Percentiles rank a stretch among this genome's conserved stretches.
These are phyloP conservation scores for Hepatocystis sp. DNA, from an alignment of 169 alveolate species.

Conservation along the genomic window DNA sequence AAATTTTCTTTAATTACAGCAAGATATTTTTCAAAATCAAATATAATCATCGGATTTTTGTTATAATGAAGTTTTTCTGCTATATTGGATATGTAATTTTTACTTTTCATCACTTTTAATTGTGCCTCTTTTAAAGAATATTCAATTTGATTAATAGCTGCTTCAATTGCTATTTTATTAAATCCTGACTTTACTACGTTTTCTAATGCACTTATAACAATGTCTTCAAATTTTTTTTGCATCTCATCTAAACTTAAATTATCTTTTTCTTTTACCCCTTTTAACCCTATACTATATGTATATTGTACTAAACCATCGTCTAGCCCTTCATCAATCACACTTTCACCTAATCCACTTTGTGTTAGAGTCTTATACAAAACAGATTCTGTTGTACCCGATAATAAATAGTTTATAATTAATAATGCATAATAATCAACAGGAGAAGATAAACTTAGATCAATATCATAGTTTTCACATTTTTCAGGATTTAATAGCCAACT, in stretches of 20 bases:
- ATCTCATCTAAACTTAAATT: neutral
- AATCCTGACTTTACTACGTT: slow-evolving; percentile 80
- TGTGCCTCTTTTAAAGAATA: slow-evolving; percentile 80
- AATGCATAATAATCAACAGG: slow-evolving; percentile 63
- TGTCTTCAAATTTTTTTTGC: neutral
- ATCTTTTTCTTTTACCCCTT: slow-evolving; percentile 69
- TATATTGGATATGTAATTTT: slow-evolving; percentile 51
- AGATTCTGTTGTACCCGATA: slow-evolving; percentile 51
- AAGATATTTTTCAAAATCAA: slow-evolving; percentile 56
- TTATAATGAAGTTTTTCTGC: slow-evolving; percentile 48
- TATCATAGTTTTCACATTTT: slow-evolving; percentile 11
- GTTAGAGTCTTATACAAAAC: slow-evolving; percentile 66
- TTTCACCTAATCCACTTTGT: slow-evolving; percentile 80
- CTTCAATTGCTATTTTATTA: slow-evolving; percentile 83
- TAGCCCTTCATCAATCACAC: slow-evolving; percentile 80
- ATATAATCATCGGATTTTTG: slow-evolving; percentile 46
- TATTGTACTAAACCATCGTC: slow-evolving; percentile 65
- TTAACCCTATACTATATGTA: slow-evolving; percentile 47
- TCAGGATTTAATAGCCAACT: slow-evolving; percentile 69
- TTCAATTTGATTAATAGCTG: slow-evolving; percentile 83
- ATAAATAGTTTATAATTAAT: slow-evolving; percentile 39
- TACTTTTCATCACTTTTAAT: slow-evolving; percentile 61
- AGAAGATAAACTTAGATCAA: slow-evolving; percentile 58
- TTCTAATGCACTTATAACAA: slow-evolving; percentile 77
- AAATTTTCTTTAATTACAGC: slow-evolving; percentile 31